These are phyloP conservation scores for Pythium dissotocum DNA, from an alignment of 352 stramenopile genomes.

Conservation along the genomic window DNA sequence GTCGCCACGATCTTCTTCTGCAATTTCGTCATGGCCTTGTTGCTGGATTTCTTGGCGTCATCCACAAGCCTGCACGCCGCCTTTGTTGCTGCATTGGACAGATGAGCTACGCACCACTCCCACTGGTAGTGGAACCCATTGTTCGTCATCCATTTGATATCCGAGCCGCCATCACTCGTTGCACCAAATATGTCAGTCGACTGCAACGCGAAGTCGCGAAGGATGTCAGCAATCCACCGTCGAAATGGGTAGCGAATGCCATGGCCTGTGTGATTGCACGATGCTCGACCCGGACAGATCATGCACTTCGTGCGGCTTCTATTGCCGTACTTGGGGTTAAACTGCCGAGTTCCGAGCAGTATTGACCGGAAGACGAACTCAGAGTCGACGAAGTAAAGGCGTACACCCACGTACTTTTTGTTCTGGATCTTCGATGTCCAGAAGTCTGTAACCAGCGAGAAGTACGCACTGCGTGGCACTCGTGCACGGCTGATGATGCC, in stretches of 20 bases:
- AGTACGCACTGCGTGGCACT: too few species aligned
- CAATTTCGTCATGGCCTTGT: conserved; percentile 2
- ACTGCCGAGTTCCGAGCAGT: conserved; percentile 4
- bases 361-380: conserved; percentile 3
- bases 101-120: conserved; percentile 14
- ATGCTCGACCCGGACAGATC: background rate
- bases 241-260: conserved; percentile 1
- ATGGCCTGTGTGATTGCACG: background rate
- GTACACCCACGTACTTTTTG: background rate
- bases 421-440: background rate
- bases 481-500: too few species aligned
- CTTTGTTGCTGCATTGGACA: conserved; percentile 12
- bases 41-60: conserved; percentile 13
- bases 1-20: background rate
- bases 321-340: conserved; percentile 1
- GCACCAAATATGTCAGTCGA: background rate
- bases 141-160: conserved; percentile 6
- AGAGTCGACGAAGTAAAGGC: conserved; percentile 4
- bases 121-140: background rate
- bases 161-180: background rate
- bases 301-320: background rate
- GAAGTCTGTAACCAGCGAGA: background rate
- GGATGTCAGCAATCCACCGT: background rate
- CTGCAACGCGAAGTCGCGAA: background rate
- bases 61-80: background rate